Base-by-base conservation (phyloP, 2,329 filamentous ascomycete genomes). In the Elsinoe necatrix region DNA sequence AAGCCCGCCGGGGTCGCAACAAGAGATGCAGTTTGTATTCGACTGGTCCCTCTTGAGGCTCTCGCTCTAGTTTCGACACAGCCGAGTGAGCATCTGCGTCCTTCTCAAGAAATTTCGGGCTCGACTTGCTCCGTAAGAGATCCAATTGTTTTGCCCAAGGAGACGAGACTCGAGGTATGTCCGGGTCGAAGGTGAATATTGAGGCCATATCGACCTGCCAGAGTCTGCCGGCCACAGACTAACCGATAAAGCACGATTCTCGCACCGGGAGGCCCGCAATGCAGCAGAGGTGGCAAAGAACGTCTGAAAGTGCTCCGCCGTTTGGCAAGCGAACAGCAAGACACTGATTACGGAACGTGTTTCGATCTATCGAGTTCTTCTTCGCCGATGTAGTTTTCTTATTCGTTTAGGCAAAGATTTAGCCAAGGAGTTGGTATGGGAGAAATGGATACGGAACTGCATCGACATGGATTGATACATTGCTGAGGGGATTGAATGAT, bases 1-100 rank as follows among this genome's bases (percentile, higher is more conserved):
- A 95, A 5, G 80, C 82, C 60, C 89, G 81, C 58, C 92, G 80
- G 14, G 87, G 84, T 34, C 90, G 83, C 54, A 96, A 75, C 5
- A 97, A 78, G 4, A 98, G 76, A 72, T 97, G 93, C 42, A 98
- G 74, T 71, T 98, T 98, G 73, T 98, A 98, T 72, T 98, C 93
- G 0, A 89, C 95, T 16, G 93, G 90, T 0, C 93, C 93, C 61
- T 95, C 86, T 67, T 97, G 91, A 4, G 92, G 92, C 69, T 98
- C 93, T 11, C 92, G 85, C 61, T 91, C 85, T 14, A 98, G 75
- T 65, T 85, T 89, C 43, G 84, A 86, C 45, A 93, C 81, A 16
- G 61, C 61, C 18, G 63, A 66, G 54, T 68, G 67, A 54, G 68
- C 65, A 51, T 66, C 60, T 14, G 58, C 16, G 14, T 54, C 54